phyloP scores from a whole-genome alignment of 202 grass and related monocot species.

The Carex sylvatica region DNA sequence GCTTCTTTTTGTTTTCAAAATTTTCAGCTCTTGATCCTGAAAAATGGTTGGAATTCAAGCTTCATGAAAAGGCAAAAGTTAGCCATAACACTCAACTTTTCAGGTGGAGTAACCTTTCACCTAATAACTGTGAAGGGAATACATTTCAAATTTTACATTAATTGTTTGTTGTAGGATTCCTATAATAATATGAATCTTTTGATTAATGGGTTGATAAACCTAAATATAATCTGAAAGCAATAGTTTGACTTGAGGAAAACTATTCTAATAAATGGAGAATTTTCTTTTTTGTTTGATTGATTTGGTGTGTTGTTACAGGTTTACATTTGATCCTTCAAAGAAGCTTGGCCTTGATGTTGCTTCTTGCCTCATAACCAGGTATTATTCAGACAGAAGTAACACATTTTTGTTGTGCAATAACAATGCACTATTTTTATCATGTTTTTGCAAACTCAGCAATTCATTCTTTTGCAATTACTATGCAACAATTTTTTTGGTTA shows the following conservation, averaged over 20 bases:
- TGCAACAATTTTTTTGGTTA: not conserved
- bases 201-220: not conserved
- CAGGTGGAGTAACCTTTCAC: constrained; percentile 31
- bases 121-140: not conserved
- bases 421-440: constrained; percentile 6
- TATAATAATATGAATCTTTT: not conserved
- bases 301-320: constrained; percentile 50
- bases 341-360: constrained; percentile 94
- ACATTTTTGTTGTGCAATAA: not conserved
- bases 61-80: constrained; percentile 68
- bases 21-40: constrained; percentile 71
- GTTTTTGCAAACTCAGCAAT: not conserved
- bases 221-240: not conserved
- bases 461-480: not conserved
- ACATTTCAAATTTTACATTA: not conserved
- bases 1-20: constrained; percentile 11
- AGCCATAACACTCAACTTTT: constrained; percentile 66
- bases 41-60: constrained; percentile 76
- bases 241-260: not conserved
- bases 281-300: not conserved
- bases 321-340: constrained; percentile 81
- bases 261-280: not conserved
- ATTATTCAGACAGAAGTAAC: constrained; percentile 13
- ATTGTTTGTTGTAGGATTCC: not conserved
- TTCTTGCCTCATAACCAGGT: constrained; percentile 93